These are phyloP conservation scores for Yamadazyma philogaea DNA, from an alignment of 805 yeast genomes.

Conservation along the genomic window DNA sequence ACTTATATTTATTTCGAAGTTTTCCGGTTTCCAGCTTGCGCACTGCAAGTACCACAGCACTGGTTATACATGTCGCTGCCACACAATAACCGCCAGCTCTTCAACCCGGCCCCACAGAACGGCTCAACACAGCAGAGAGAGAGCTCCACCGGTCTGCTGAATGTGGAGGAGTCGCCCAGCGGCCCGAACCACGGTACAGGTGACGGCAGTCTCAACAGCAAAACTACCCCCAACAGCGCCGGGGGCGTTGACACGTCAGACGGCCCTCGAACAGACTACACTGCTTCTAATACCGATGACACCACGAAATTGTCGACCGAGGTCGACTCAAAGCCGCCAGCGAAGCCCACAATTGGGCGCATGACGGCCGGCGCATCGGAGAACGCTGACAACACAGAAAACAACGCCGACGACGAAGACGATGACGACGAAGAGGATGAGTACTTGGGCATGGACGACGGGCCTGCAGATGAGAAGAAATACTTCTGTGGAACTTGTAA, in stretches of 20 bases:
- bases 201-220: not conserved
- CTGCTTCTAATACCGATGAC: not conserved
- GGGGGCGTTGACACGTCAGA: not conserved
- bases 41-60: slow-evolving; percentile 2
- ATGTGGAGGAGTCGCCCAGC: not conserved
- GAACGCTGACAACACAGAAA: not conserved
- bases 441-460: slow-evolving; percentile 2
- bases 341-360: not conserved
- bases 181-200: not conserved
- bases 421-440: slow-evolving; percentile 2
- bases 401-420: not conserved
- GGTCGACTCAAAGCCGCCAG: not conserved
- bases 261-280: not conserved
- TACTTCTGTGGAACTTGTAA: slow-evolving; percentile 55
- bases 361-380: not conserved
- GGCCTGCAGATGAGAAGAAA: not conserved
- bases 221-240: not conserved
- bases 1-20: not conserved
- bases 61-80: slow-evolving; percentile 1
- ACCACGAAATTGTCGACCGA: not conserved
- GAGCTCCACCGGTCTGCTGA: too few species aligned
- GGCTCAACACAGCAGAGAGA: not conserved
- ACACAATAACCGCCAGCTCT: not conserved
- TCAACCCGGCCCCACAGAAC: not conserved
- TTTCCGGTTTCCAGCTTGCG: not conserved